Evolutionary conservation across 768 basidiomycete genomes (phyloP).

Genomic region (Strobilomyces dryophilus): DNA sequence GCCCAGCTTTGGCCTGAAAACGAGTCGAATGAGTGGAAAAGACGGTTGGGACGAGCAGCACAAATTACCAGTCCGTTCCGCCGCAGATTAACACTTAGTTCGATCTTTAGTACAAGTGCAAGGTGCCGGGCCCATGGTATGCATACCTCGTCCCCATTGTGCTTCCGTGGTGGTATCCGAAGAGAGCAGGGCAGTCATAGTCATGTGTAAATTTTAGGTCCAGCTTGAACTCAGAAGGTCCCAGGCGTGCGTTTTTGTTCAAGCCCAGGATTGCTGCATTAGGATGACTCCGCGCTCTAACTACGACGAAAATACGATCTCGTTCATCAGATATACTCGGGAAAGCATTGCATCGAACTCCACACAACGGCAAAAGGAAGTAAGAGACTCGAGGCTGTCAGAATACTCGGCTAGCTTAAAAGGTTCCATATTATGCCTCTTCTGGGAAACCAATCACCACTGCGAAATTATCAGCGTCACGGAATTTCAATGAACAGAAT

Average conservation of each 20-base stretch:
- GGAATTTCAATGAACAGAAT: not conserved
- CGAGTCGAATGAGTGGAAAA: constrained; percentile 8
- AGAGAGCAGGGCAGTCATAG: constrained; percentile 28
- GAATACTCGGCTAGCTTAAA: not conserved
- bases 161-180: constrained; percentile 25
- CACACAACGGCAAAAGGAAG: constrained; percentile 3
- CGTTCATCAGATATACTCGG: not conserved
- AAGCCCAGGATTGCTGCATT: constrained; percentile 28
- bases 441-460: constrained; percentile 27
- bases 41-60: not conserved
- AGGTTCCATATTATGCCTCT: constrained; percentile 5
- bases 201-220: constrained; percentile 26
- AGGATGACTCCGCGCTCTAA: constrained; percentile 29
- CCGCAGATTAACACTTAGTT: constrained; percentile 74
- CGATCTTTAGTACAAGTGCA: constrained; percentile 12
- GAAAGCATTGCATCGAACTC: not conserved
- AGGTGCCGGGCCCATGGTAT: constrained; percentile 7
- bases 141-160: constrained; percentile 44
- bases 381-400: not conserved
- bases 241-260: constrained; percentile 16
- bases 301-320: constrained; percentile 16
- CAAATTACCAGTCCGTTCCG: constrained; percentile 75
- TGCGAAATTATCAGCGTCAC: constrained; percentile 13
- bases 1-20: constrained; percentile 67
- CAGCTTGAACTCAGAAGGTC: constrained; percentile 10